Evolutionary conservation across 176 grass and related monocot species (phyloP).

Genomic region (Dactylis glomerata): DNA sequence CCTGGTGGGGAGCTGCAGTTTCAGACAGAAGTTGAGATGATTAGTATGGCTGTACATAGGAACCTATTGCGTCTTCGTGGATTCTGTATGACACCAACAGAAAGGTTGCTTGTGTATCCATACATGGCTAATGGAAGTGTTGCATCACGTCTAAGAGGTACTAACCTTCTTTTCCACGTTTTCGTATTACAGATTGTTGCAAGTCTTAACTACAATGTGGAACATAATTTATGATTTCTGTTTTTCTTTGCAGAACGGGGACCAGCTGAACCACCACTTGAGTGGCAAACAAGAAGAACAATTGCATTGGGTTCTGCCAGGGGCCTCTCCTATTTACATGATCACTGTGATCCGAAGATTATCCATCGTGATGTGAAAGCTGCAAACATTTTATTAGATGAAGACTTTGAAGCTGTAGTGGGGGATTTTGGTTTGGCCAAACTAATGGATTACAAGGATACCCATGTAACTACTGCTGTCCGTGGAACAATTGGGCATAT

Average conservation of each 20-base stretch:
- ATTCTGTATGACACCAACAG: slow-evolving; percentile 91
- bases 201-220: background rate
- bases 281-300: slow-evolving; percentile 68
- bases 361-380: slow-evolving; percentile 93
- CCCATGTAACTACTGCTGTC: slow-evolving; percentile 89
- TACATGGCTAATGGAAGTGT: slow-evolving; percentile 92
- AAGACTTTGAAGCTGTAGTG: slow-evolving; percentile 83
- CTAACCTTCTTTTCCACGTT: background rate
- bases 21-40: slow-evolving; percentile 92
- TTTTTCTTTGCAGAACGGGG: slow-evolving; percentile 54
- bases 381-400: slow-evolving; percentile 84
- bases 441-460: slow-evolving; percentile 96
- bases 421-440: slow-evolving; percentile 88
- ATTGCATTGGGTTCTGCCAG: slow-evolving; percentile 86
- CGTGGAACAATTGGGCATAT: slow-evolving; percentile 93
- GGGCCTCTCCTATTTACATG: slow-evolving; percentile 79
- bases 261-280: slow-evolving; percentile 65
- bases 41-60: slow-evolving; percentile 83
- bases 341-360: slow-evolving; percentile 87
- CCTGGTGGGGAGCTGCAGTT: slow-evolving; percentile 85
- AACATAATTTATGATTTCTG: background rate
- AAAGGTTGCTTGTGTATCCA: slow-evolving; percentile 86
- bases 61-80: slow-evolving; percentile 75
- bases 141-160: slow-evolving; percentile 80
- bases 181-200: background rate